Base-by-base conservation (phyloP, 2,329 filamentous ascomycete genomes). In the Malbranchea zuffiana region DNA sequence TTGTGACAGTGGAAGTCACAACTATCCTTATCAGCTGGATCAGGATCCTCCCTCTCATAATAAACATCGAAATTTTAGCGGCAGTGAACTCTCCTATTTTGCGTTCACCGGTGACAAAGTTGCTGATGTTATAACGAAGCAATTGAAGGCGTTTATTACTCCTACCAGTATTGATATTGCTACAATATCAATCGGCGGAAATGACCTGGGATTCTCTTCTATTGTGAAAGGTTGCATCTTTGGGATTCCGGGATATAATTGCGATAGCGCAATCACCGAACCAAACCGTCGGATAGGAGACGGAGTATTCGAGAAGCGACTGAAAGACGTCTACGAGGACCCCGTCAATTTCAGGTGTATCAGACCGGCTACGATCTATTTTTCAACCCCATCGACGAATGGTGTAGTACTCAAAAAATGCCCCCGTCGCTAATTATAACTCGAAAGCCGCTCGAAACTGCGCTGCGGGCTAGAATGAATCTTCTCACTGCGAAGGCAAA, bases 11-110 rank as follows among this genome's bases (percentile, higher is more conserved):
- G n/a, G 23, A 7, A 7, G 23, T 7, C 7, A 25, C n/a, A 25
- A 25, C 23, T 25, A 25, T n/a, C 23, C 23, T n/a, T 25, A 25
- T 25, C 23, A 25, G 23, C 23, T 25, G n/a, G 23, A 25, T 25
- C 23, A n/a, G 7, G 23, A 25, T 25, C 23, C 23, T 25, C 23
- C 23, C 7, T 7, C 7, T 7, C 23, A 25, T 7, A 7, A 7
- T 7, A n/a, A n/a, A 25, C 7, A 7, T n/a, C 7, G n/a, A 25
- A 7, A 25, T 7, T n/a, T 25, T 7, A 25, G n/a, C n/a, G 23
- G 23, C 7, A 7, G 7, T 7, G 23, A 25, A 7, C 23, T 25
- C n/a, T 25, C n/a, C 23, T 25, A 25, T 25, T 7, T n/a, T n/a
- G 23, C 23, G n/a, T 25, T 7, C 23, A 25, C 23, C 7, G 23